Evolutionary conservation across 2,329 filamentous ascomycete genomes (phyloP).

Genomic region (Penicillium nordicum): DNA sequence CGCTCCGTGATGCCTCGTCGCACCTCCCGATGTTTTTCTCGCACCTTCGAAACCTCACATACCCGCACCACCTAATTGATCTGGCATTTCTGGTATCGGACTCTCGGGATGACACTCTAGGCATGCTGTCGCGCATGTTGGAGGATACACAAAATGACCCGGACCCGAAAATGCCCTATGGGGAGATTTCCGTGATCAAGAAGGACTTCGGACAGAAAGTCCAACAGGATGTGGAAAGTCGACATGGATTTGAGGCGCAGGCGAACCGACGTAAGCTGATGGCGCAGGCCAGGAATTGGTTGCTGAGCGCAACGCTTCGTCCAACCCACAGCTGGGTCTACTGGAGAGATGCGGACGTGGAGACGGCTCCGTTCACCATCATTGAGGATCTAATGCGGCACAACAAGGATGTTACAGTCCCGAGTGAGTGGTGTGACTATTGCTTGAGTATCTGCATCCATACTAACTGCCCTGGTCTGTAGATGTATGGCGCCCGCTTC

Average conservation of each 20-base stretch:
- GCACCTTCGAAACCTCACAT: constrained; percentile 94
- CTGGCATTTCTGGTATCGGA: constrained; percentile 95
- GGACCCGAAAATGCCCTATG: constrained; percentile 78
- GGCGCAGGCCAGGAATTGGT: constrained; percentile 96
- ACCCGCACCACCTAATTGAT: constrained; percentile 94
- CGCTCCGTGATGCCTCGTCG: constrained; percentile 83
- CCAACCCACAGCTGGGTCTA: constrained; percentile 99
- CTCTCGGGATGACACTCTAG: constrained; percentile 86
- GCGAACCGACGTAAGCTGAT: constrained; percentile 91
- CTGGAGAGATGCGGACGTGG: constrained; percentile 97
- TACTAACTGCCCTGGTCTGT: constrained; percentile 17
- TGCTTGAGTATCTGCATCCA: neutral
- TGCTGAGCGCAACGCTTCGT: constrained; percentile 85
- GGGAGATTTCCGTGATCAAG: constrained; percentile 95
- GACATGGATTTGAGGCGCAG: constrained; percentile 95
- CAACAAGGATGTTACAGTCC: constrained; percentile 97
- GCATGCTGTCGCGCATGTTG: constrained; percentile 70
- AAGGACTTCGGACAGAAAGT: constrained; percentile 99
- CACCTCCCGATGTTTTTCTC: constrained; percentile 98
- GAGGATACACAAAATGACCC: constrained; percentile 74
- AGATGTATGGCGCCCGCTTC: constrained; percentile 98
- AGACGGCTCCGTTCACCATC: constrained; percentile 95
- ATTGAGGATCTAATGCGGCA: constrained; percentile 97
- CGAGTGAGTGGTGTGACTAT: constrained; percentile 67
- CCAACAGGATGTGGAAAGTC: constrained; percentile 94